These are phyloP conservation scores for Casaregolazyma suthepensis DNA, from an alignment of 1,139 yeast genomes.

Conservation along the genomic window DNA sequence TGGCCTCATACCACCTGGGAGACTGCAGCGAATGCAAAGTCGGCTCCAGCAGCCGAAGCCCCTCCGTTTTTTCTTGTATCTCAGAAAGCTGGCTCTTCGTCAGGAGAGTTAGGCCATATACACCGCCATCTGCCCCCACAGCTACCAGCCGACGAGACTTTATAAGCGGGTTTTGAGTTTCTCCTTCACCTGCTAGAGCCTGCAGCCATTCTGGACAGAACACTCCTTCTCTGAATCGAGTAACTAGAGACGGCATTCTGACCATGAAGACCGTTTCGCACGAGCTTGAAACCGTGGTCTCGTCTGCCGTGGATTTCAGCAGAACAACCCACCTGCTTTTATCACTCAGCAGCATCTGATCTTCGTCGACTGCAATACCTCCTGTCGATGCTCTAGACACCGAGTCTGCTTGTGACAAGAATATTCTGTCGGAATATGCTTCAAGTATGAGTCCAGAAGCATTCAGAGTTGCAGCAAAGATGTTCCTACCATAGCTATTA, in stretches of 20 bases:
- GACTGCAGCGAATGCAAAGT: not conserved
- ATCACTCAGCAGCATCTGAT: slow-evolving; percentile 15
- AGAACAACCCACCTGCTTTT: slow-evolving; percentile 14
- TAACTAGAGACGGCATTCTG: slow-evolving; percentile 10
- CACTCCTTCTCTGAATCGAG: slow-evolving; percentile 1
- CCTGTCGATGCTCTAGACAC: slow-evolving; percentile 12
- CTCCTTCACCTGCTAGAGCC: slow-evolving; percentile 1
- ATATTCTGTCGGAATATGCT: slow-evolving; percentile 1
- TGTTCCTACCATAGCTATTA: slow-evolving; percentile 3
- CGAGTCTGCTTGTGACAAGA: slow-evolving; percentile 12
- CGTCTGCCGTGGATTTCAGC: not conserved
- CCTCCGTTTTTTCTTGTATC: not conserved
- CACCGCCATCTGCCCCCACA: slow-evolving; percentile 12
- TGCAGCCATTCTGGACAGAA: slow-evolving; percentile 1
- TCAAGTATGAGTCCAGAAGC: slow-evolving; percentile 14
- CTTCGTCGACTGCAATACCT: slow-evolving; percentile 12
- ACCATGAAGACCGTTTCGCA: slow-evolving; percentile 9
- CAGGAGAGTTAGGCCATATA: slow-evolving; percentile 12
- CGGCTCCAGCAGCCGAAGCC: not conserved
- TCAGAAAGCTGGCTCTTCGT: slow-evolving; percentile 3
- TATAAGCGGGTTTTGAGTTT: not conserved
- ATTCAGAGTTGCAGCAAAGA: slow-evolving; percentile 14
- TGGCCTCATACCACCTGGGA: not conserved
- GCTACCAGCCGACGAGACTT: slow-evolving; percentile 9
- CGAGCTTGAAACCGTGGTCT: slow-evolving; percentile 2